Base-by-base conservation (phyloP, 2,329 filamentous ascomycete genomes). In the Pseudogymnoascus sp. region DNA sequence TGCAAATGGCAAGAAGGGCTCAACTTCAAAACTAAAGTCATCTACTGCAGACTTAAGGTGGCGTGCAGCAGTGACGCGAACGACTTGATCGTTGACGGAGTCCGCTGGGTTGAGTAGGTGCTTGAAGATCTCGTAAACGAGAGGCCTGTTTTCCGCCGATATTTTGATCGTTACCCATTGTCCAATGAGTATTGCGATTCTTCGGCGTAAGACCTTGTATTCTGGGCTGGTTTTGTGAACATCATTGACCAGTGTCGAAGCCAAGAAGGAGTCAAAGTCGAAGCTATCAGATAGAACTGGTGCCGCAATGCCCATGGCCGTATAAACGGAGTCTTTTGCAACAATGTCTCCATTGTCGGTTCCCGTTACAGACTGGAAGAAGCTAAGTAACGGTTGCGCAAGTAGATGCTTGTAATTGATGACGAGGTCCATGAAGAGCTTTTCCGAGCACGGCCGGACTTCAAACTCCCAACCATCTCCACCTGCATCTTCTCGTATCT, bases 321-420 rank as follows among this genome's bases (percentile, higher is more conserved):
- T 95, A 72, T 99, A 99, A 0, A 97, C 86, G 0, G 93, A 93
- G 72, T 99, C 94, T 72, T 97, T 97, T 64, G 90, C 85, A 14
- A 94, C 81, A 11, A 97, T 83, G 3, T 41, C 36, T 12, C 36
- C 33, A 66, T 94, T 86, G 5, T 62, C 76, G 76, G 83, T 80
- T 77, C 84, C 84, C 64, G 90, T 87, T 62, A 92, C 89, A 6
- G 85, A 86, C 66, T 88, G 82, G 73, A 97, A 97, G 68, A 97
- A 95, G 58, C 83, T 81, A 49, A 97, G 78, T 28, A 99, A 78
- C 14, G 91, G 92, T 52, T 88, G 84, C 8, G 91, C 84, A 39
- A 97, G 82, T 28, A 95, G 80, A 55, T 87, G 80, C 75, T 94
- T 96, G 81, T 91, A 95, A 76, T 96, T 88, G 65, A 91, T 90